phyloP scores from a whole-genome alignment of 2,329 filamentous ascomycete species.

The Arthrobotrys conoides region DNA sequence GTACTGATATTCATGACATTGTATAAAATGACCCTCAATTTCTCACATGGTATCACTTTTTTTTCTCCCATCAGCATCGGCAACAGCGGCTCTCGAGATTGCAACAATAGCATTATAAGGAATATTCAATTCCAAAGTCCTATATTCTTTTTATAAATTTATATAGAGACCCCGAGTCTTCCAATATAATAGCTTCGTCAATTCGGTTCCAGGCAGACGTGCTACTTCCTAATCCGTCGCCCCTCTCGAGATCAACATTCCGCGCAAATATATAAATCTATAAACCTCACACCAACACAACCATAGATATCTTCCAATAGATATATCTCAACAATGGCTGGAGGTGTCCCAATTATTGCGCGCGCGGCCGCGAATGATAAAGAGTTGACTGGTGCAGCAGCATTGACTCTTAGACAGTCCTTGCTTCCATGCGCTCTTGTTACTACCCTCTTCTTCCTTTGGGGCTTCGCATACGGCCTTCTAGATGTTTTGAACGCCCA shows the following conservation, averaged over 20 bases:
- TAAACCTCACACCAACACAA: conserved; percentile 28
- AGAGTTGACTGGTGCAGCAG: conserved; percentile 71
- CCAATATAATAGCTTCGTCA: conserved; percentile 4
- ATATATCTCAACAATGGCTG: conserved; percentile 47
- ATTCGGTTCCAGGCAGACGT: conserved; percentile 10
- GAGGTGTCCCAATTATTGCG: conserved; percentile 53
- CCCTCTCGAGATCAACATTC: conserved; percentile 17
- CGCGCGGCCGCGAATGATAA: conserved; percentile 56
- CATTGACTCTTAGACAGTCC: conserved; percentile 77
- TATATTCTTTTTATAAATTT: conserved; percentile 3
- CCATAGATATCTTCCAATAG: not conserved
- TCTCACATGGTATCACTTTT: conserved; percentile 17
- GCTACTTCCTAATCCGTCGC: conserved; percentile 26
- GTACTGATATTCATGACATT: conserved; percentile 39
- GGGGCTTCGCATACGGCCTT: conserved; percentile 72
- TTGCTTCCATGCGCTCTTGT: conserved; percentile 78
- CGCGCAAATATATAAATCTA: conserved; percentile 10
- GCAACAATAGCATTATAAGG: conserved; percentile 11
- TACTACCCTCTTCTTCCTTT: conserved; percentile 76
- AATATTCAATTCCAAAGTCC: not conserved
- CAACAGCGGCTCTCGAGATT: conserved; percentile 30
- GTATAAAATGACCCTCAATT: conserved; percentile 50
- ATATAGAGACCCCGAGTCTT: conserved; percentile 8
- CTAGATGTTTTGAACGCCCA: conserved; percentile 72
- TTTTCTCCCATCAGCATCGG: conserved; percentile 25